Evolutionary conservation across 2,329 filamentous ascomycete species (phyloP).

Genomic region (Penicillium rolfsii): DNA sequence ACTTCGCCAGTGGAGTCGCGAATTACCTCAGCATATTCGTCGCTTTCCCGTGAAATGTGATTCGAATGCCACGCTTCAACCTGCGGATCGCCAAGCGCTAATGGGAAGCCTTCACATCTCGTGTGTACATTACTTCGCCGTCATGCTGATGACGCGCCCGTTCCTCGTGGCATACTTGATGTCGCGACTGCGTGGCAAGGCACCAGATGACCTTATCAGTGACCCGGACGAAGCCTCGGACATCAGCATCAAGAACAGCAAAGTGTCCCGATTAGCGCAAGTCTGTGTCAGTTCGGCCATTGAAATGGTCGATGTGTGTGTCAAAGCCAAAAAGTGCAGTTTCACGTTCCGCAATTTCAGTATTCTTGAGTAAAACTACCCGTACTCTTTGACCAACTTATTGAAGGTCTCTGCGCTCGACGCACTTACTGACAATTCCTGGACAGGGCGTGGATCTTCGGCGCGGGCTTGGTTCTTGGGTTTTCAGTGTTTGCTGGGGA

Average conservation of each 20-base stretch:
- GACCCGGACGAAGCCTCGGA: conserved; percentile 4
- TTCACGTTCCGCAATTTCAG: background rate
- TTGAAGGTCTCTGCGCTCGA: background rate
- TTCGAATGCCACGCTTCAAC: background rate
- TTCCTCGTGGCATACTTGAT: conserved; percentile 55
- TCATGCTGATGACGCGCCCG: conserved; percentile 57
- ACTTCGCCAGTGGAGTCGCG: background rate
- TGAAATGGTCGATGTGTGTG: background rate
- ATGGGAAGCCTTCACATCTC: conserved; percentile 56
- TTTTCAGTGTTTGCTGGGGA: background rate
- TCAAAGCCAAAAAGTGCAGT: background rate
- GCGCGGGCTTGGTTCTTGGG: background rate
- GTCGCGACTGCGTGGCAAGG: conserved; percentile 27
- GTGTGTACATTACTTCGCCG: conserved; percentile 59
- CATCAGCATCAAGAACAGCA: background rate
- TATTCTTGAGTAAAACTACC: background rate
- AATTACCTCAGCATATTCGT: background rate
- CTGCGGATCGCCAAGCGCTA: conserved; percentile 8
- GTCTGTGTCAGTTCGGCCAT: background rate
- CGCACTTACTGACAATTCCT: background rate
- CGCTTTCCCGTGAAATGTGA: background rate
- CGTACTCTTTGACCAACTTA: background rate
- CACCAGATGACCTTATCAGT: conserved; percentile 13
- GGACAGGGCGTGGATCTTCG: background rate
- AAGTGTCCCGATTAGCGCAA: background rate